Conservation (phyloP, 164 flowering plant genomes). For the Malania oleifera region DNA sequence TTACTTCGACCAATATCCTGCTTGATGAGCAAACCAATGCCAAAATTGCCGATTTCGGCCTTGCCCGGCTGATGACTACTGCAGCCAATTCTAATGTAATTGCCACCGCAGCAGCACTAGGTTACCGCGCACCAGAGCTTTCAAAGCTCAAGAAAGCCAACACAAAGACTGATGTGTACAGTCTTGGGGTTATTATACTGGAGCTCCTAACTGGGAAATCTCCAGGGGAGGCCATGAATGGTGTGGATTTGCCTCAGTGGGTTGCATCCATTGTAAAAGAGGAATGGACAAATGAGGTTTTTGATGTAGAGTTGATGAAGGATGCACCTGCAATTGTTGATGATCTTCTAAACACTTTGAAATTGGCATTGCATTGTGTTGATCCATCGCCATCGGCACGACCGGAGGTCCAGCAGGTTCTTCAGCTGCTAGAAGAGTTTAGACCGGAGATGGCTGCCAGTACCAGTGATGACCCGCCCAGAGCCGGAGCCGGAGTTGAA, state of each 20-base stretch:
- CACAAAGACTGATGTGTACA: constrained; percentile 81
- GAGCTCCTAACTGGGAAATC: constrained; percentile 95
- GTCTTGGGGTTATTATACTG: constrained; percentile 89
- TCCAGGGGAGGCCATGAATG: constrained; percentile 73
- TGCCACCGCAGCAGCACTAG: constrained; percentile 75
- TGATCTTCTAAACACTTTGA: constrained; percentile 79
- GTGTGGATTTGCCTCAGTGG: constrained; percentile 91
- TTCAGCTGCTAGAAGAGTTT: constrained; percentile 65
- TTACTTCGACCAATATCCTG: constrained; percentile 75
- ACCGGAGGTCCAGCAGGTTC: constrained; percentile 70
- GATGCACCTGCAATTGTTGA: constrained; percentile 54
- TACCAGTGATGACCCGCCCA: constrained; percentile 29
- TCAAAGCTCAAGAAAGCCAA: constrained; percentile 65
- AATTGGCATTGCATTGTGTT: constrained; percentile 84
- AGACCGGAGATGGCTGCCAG: constrained; percentile 47
- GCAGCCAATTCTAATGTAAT: constrained; percentile 62
- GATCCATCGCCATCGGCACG: constrained; percentile 76
- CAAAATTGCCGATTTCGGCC: constrained; percentile 81
- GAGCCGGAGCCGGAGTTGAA: background rate
- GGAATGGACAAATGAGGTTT: constrained; percentile 98
- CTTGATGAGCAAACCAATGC: constrained; percentile 67
- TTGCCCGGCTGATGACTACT: constrained; percentile 70
- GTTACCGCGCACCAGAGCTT: constrained; percentile 94
- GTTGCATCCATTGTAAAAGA: constrained; percentile 93
- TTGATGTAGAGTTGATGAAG: constrained; percentile 84